phyloP scores from a whole-genome alignment of 2,329 filamentous ascomycete genomes.

The Colletotrichum tanaceti region DNA sequence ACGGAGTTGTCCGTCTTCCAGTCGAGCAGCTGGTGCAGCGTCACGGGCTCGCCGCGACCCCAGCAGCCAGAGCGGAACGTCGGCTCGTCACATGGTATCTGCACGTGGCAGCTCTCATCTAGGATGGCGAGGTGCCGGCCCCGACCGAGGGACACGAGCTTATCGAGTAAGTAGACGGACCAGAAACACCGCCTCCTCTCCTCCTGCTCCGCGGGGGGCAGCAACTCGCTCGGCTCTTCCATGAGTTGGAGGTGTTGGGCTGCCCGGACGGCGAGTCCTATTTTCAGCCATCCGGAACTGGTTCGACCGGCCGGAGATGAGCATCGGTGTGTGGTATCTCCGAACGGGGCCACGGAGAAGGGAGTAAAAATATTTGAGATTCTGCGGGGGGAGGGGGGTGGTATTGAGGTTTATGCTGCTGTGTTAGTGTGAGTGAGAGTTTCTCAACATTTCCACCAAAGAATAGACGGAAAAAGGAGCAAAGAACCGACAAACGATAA shows the following conservation, averaged over 20 bases:
- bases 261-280: too few species aligned
- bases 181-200: constrained; percentile 52
- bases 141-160: constrained; percentile 51
- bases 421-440: too few species aligned
- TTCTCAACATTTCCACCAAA: too few species aligned
- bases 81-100: constrained; percentile 45
- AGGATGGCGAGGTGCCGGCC: constrained; percentile 49
- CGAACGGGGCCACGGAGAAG: too few species aligned
- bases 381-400: too few species aligned
- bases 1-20: not conserved
- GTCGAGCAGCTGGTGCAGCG: not conserved
- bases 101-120: constrained; percentile 49
- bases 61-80: not conserved
- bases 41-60: not conserved
- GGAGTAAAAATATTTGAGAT: too few species aligned
- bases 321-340: too few species aligned
- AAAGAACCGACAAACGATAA: too few species aligned
- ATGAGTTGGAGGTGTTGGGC: constrained; percentile 47
- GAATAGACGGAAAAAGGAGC: too few species aligned
- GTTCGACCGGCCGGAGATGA: too few species aligned
- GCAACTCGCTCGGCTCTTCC: constrained; percentile 45
- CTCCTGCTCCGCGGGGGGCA: constrained; percentile 45
- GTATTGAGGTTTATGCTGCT: too few species aligned
- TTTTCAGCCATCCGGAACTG: too few species aligned
- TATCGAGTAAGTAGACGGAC: constrained; percentile 54